A percentile compares a stretch with the other conserved stretches of the same genome.
Evolutionary conservation across 352 stramenopile genomes (phyloP).

Genomic region (Aphanomyces cochlioides): DNA sequence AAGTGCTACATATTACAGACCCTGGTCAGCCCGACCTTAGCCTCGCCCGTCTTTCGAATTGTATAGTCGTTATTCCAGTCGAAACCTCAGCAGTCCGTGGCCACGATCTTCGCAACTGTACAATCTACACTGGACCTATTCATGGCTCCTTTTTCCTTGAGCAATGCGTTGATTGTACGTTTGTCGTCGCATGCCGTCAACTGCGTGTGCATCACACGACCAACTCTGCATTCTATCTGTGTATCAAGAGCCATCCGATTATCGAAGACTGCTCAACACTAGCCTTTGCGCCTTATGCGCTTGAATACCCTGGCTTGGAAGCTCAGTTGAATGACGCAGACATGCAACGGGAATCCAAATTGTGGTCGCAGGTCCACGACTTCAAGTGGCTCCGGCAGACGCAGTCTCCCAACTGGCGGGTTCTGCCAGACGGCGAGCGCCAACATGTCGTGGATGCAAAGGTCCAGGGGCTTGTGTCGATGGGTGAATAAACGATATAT

Average conservation of each 20-base stretch:
- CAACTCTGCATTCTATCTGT: conserved; percentile 70
- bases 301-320: conserved; percentile 60
- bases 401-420: conserved; percentile 81
- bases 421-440: conserved; percentile 51
- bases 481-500: conserved; percentile 27
- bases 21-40: conserved; percentile 60
- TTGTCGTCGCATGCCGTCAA: conserved; percentile 80
- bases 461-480: conserved; percentile 41
- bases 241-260: conserved; percentile 82
- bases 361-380: conserved; percentile 89
- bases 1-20: conserved; percentile 65
- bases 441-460: conserved; percentile 34
- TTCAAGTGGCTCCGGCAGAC: conserved; percentile 89
- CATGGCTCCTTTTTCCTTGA: conserved; percentile 83
- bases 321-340: conserved; percentile 56
- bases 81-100: conserved; percentile 74
- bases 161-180: conserved; percentile 65
- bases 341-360: conserved; percentile 48
- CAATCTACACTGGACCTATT: conserved; percentile 74
- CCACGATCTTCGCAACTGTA: conserved; percentile 60
- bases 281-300: conserved; percentile 69
- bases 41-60: conserved; percentile 68
- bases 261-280: conserved; percentile 87
- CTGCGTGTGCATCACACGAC: conserved; percentile 78
- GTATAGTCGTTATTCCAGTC: conserved; percentile 58